Percentiles rank a stretch among this genome's conserved stretches.
Evolutionary conservation across 1,284 basidiomycete species (phyloP).

Genomic region (Sanghuangporus baumii): DNA sequence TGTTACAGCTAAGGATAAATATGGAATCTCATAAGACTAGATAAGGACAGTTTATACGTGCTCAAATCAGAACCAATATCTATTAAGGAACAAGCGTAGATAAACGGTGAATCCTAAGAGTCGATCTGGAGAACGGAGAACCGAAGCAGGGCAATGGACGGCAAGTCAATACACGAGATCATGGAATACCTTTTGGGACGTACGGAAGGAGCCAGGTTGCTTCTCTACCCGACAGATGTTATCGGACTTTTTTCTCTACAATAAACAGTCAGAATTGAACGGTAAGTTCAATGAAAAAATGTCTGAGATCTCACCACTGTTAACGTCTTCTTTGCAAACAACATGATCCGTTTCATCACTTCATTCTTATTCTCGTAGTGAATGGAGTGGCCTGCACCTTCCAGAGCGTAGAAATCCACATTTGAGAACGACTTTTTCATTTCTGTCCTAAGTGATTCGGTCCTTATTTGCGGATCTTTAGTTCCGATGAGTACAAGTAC

Average conservation of each 20-base stretch:
- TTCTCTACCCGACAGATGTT: neutral
- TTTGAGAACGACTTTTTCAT: conserved; percentile 10
- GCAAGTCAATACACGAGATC: neutral
- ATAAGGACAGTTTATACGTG: neutral
- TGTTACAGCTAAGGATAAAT: conserved; percentile 26
- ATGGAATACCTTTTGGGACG: neutral
- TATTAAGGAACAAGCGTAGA: neutral
- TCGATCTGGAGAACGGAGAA: neutral
- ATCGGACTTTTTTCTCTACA: neutral
- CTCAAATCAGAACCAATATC: neutral
- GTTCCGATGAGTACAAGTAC: conserved; percentile 31
- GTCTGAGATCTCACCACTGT: neutral
- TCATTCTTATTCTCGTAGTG: conserved; percentile 10
- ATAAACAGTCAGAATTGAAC: neutral
- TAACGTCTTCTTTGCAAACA: neutral
- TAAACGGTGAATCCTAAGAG: neutral
- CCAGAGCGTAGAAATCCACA: neutral
- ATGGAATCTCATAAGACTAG: conserved; percentile 16
- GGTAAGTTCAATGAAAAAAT: neutral
- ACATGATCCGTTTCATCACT: conserved; percentile 3
- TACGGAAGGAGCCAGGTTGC: neutral
- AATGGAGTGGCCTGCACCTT: conserved; percentile 7
- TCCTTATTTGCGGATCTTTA: conserved; percentile 27
- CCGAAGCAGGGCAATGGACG: too few species aligned
- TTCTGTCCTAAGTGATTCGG: conserved; percentile 24